Evolutionary conservation across 768 basidiomycete genomes (phyloP).

Genomic region (Pisolithus microcarpus): DNA sequence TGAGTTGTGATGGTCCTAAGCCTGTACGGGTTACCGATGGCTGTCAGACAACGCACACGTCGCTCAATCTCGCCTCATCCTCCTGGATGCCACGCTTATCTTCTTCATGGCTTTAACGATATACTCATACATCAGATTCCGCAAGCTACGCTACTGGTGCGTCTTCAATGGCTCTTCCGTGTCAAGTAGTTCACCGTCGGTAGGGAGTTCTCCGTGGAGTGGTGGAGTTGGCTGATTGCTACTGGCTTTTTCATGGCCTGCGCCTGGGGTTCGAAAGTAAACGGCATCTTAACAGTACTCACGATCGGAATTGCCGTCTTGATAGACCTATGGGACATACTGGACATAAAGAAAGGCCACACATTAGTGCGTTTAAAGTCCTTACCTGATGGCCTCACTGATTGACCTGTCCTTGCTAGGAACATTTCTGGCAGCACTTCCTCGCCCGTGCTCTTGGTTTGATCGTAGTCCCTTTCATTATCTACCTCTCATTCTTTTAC

Average conservation of each 20-base stretch:
- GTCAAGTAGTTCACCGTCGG: constrained; percentile 3
- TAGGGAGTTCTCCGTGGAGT: constrained; percentile 81
- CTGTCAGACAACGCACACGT: constrained; percentile 87
- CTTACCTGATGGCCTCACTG: background rate
- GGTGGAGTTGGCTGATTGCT: constrained; percentile 92
- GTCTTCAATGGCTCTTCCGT: constrained; percentile 16
- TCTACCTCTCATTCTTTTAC: constrained; percentile 96
- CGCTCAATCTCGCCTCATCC: constrained; percentile 91
- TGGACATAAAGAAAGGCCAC: constrained; percentile 76
- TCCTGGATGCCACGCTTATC: constrained; percentile 88
- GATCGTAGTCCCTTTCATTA: constrained; percentile 79
- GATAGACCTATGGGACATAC: constrained; percentile 89
- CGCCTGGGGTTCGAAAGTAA: constrained; percentile 97
- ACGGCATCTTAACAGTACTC: constrained; percentile 85
- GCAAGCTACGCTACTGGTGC: constrained; percentile 85
- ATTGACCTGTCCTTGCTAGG: constrained; percentile 36
- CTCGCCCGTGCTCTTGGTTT: constrained; percentile 75
- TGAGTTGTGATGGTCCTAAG: constrained; percentile 31
- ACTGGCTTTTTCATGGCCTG: constrained; percentile 94
- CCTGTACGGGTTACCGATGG: constrained; percentile 2
- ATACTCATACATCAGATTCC: constrained; percentile 89
- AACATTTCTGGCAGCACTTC: constrained; percentile 88
- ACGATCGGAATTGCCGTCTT: constrained; percentile 87
- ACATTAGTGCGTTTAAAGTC: constrained; percentile 51
- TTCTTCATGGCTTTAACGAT: constrained; percentile 95